These are phyloP conservation scores for Beauveria brongniartii DNA, from an alignment of 2,329 filamentous ascomycete species.

Conservation along the genomic window DNA sequence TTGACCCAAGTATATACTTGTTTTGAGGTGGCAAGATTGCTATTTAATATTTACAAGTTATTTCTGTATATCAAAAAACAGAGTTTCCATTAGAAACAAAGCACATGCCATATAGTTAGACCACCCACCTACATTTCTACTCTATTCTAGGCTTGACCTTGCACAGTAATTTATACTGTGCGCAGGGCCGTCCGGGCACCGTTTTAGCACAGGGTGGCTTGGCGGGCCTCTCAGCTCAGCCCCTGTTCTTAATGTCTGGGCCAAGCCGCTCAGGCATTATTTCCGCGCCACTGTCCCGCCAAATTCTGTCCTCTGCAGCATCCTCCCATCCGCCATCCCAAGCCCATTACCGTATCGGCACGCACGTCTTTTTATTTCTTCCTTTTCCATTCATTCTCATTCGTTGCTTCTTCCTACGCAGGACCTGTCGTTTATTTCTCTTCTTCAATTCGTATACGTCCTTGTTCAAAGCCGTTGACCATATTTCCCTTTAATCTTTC, in stretches of 20 bases:
- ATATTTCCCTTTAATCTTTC: not conserved
- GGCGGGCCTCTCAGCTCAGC: not conserved
- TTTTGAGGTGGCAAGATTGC: too few relatives aligned
- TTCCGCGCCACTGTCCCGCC: not conserved
- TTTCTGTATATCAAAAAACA: too few relatives aligned
- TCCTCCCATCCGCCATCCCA: not conserved
- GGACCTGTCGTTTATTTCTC: not conserved
- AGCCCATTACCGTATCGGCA: not conserved
- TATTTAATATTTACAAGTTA: accelerated
- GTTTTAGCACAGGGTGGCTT: not conserved
- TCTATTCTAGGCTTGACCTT: too few relatives aligned
- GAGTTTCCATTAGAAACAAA: too few relatives aligned
- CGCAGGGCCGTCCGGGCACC: not conserved
- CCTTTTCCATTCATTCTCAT: not conserved
- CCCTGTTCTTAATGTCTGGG: not conserved
- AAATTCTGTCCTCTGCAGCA: slow-evolving; percentile 6
- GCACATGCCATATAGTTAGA: too few relatives aligned
- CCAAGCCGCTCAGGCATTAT: not conserved
- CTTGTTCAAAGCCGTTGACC: not conserved
- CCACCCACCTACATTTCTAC: too few relatives aligned
- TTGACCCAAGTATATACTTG: too few relatives aligned
- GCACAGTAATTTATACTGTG: not conserved
- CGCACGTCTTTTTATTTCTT: not conserved
- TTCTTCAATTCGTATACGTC: not conserved
- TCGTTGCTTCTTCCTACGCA: not conserved